Evolutionary conservation across 2,329 filamentous ascomycete species (phyloP).

Genomic region (Aspergillus ruber): DNA sequence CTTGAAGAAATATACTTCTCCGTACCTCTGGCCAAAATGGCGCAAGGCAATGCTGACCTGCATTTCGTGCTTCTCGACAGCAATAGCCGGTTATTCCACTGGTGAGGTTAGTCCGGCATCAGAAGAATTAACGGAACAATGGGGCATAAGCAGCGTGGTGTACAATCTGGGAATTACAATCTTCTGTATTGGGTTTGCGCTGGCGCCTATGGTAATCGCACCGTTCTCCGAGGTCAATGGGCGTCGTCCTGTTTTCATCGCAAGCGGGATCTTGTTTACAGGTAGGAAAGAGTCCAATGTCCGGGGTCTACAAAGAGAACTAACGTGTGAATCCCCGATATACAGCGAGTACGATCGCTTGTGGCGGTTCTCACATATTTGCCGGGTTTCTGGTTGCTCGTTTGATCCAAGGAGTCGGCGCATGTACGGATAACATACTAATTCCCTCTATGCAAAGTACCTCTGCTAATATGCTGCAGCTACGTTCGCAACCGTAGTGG

Average conservation of each 20-base stretch:
- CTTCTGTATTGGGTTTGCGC: slow-evolving; percentile 73
- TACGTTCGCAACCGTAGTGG: slow-evolving; percentile 80
- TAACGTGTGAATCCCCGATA: slow-evolving; percentile 4
- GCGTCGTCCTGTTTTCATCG: slow-evolving; percentile 72
- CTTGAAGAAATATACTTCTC: slow-evolving; percentile 61
- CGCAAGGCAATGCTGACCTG: slow-evolving; percentile 66
- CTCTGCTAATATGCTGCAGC: slow-evolving; percentile 17
- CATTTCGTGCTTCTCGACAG: slow-evolving; percentile 69
- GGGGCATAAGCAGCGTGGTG: slow-evolving; percentile 57
- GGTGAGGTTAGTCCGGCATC: slow-evolving; percentile 71
- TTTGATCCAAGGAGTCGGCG: slow-evolving; percentile 71
- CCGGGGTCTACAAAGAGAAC: neutral
- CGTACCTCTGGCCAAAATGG: slow-evolving; percentile 63
- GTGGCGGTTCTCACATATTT: slow-evolving; percentile 63
- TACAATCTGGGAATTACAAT: slow-evolving; percentile 70
- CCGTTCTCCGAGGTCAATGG: slow-evolving; percentile 87
- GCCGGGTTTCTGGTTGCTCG: slow-evolving; percentile 69
- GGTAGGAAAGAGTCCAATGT: slow-evolving; percentile 16
- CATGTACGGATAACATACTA: slow-evolving; percentile 47
- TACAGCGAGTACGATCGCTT: slow-evolving; percentile 59
- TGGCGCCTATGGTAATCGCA: slow-evolving; percentile 81
- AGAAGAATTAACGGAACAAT: slow-evolving; percentile 58
- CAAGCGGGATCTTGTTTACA: slow-evolving; percentile 65
- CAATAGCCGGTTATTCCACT: slow-evolving; percentile 71
- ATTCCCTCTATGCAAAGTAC: neutral